Evolutionary conservation across 192 early-diverging fungal species (phyloP), one percentile per base, ranked within the genome.

Genomic region (Rhizophagus prolifer): DNA sequence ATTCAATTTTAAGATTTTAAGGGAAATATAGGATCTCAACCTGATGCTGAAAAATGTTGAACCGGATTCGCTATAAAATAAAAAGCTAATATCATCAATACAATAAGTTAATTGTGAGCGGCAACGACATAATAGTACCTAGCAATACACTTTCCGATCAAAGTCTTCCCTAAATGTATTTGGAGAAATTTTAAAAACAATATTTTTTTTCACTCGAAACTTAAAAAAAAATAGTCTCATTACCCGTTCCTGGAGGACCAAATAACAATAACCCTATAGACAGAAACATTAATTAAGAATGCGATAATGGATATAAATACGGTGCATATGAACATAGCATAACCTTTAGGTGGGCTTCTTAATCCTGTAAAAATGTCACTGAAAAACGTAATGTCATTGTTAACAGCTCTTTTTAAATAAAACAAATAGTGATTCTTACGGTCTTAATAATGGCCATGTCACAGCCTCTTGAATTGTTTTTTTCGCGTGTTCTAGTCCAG

Each of bases 11-110:
- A 4, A 4, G n/a, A 30, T 38, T 26, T 44, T 50, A 4, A 10
- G 12, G 4, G 4, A 54, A 54, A 21, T 0, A 12, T 44, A 44
- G 14, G 19, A 7, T 41, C n/a, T 44, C 23, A 23, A 77, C 76
- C 76, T 92, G 78, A 98, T 98, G 76, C 86, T 92, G 82, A 98
- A 97, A 81, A 98, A 98, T 1, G 94, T 95, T 7, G 95, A 94
- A 5, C 90, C 88, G n/a, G 90, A 90, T 76, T 95, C 92, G 79
- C 84, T 84, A 4, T 41, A 77, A 38, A 38, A 8, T 38, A 5
- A 38, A 34, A 34, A 34, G n/a, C 7, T 38, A 0, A 38, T 8
- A 9, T 38, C 36, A 9, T 38, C 36, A 38, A 38, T 38, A 38
- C 7, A 38, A 19, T 74, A 54, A 10, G 41, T 44, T 36, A 44